phyloP scores from a whole-genome alignment of 305 asterid species.

The Plantago rigida region DNA sequence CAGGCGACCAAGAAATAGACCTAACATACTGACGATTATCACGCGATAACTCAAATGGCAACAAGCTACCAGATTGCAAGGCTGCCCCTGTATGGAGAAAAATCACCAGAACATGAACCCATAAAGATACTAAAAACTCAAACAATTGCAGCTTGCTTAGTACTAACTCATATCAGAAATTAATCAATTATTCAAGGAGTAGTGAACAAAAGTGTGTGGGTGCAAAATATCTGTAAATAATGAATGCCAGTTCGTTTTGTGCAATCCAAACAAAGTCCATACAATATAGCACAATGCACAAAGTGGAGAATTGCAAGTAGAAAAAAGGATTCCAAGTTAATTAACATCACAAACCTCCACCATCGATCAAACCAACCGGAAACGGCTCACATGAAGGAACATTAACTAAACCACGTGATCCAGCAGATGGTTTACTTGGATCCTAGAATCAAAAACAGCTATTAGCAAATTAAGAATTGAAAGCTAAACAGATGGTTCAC shows the following conservation, averaged over 20 bases:
- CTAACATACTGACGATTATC: constrained; percentile 60
- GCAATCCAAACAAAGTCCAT: too few relatives aligned
- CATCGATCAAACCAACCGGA: constrained; percentile 56
- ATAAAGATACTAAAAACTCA: background rate
- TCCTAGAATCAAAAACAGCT: constrained; percentile 30
- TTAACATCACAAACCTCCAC: constrained; percentile 35
- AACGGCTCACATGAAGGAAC: constrained; percentile 50
- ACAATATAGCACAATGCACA: too few relatives aligned
- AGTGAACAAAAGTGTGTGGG: too few relatives aligned
- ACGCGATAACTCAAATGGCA: constrained; percentile 51
- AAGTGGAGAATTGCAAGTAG: background rate
- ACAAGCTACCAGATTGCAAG: constrained; percentile 50
- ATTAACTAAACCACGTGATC: constrained; percentile 67
- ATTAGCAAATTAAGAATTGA: background rate
- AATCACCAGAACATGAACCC: constrained; percentile 5
- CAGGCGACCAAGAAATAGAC: constrained; percentile 85
- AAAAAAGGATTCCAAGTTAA: background rate
- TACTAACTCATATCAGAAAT: too few relatives aligned
- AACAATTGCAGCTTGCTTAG: too few relatives aligned
- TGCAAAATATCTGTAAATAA: too few relatives aligned
- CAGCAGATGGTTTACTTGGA: constrained; percentile 54
- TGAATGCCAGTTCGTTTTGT: too few relatives aligned
- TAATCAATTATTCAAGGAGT: too few relatives aligned
- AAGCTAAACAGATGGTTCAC: background rate
- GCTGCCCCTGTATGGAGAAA: constrained; percentile 32